These are phyloP conservation scores for Ambrosia hybrid DNA, from an alignment of 140 eudicot genomes.

Conservation along the genomic window DNA sequence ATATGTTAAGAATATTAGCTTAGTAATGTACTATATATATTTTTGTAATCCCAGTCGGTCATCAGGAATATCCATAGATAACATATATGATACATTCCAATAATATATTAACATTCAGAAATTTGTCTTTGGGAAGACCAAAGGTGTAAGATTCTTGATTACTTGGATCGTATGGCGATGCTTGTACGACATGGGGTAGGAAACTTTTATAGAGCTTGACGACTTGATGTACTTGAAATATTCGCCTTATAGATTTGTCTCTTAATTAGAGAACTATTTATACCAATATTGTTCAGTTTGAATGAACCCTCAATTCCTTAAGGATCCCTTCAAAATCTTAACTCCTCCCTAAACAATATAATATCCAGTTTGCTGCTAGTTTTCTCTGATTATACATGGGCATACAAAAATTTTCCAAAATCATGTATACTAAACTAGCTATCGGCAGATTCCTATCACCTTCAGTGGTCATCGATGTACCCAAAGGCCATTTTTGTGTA, in stretches of 20 bases:
- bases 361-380: background rate
- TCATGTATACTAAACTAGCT: background rate
- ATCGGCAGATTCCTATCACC: background rate
- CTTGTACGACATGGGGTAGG: background rate
- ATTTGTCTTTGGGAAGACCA: background rate
- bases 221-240: background rate
- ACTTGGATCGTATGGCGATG: background rate
- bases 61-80: background rate
- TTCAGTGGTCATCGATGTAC: background rate
- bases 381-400: background rate
- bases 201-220: background rate
- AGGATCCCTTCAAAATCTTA: constrained; percentile 5
- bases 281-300: background rate
- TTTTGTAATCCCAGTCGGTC: background rate
- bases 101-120: background rate
- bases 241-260: background rate
- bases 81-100: background rate
- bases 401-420: background rate
- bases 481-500: background rate
- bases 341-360: background rate
- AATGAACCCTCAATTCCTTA: background rate
- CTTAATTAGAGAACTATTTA: background rate
- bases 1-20: background rate
- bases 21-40: background rate
- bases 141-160: background rate